These are phyloP conservation scores for Sparassis latifolia DNA, from an alignment of 1,284 basidiomycete species.

Conservation along the genomic window DNA sequence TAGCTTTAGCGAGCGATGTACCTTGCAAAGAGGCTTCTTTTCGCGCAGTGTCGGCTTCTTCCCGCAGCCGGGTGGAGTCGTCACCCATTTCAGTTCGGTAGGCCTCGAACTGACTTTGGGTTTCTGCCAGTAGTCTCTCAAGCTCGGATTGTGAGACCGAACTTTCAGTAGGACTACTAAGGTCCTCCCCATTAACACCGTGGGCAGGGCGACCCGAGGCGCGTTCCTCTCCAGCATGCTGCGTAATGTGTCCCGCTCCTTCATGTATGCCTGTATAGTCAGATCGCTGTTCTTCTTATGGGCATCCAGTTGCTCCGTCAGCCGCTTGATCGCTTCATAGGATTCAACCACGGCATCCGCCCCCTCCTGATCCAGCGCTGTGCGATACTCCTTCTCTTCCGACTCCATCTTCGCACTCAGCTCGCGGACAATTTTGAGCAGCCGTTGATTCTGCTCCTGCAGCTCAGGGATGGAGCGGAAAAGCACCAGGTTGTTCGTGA, in stretches of 20 bases:
- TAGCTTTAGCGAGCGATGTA: slow-evolving; percentile 71
- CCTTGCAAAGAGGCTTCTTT: slow-evolving; percentile 62
- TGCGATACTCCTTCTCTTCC: slow-evolving; percentile 66
- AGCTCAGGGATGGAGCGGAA: slow-evolving; percentile 79
- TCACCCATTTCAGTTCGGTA: slow-evolving; percentile 75
- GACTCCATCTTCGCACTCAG: slow-evolving; percentile 74
- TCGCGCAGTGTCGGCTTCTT: slow-evolving; percentile 61
- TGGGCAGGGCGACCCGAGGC: slow-evolving; percentile 11
- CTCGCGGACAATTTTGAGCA: slow-evolving; percentile 80
- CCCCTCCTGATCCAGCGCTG: slow-evolving; percentile 63
- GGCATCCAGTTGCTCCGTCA: slow-evolving; percentile 70
- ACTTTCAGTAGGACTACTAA: slow-evolving; percentile 29
- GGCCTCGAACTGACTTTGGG: slow-evolving; percentile 71
- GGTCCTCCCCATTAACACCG: slow-evolving; percentile 3
- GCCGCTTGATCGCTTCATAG: slow-evolving; percentile 75
- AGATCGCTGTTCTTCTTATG: slow-evolving; percentile 65
- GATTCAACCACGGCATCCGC: slow-evolving; percentile 82
- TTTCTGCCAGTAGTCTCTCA: slow-evolving; percentile 58
- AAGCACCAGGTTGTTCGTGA: slow-evolving; percentile 85
- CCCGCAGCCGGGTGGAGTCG: slow-evolving; percentile 63
- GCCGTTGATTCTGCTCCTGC: slow-evolving; percentile 86
- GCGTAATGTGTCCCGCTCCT: slow-evolving; percentile 85
- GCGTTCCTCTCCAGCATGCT: slow-evolving; percentile 57
- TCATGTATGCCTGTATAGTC: slow-evolving; percentile 72
- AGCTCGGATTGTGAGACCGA: slow-evolving; percentile 25